Base-by-base conservation (phyloP, 176 grass and related monocot species). In the Tuctoria greenei region DNA sequence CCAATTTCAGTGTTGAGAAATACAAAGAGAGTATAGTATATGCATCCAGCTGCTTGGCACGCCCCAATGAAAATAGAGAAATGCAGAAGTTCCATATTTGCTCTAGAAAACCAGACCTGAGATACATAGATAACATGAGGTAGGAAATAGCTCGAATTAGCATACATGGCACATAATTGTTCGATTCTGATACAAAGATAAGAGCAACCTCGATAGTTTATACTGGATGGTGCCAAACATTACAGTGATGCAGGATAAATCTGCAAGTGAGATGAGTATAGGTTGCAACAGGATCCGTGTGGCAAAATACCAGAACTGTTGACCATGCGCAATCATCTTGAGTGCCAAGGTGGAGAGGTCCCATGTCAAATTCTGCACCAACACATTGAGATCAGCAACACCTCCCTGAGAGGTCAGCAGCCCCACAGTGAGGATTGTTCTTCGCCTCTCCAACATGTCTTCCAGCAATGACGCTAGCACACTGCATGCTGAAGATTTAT, bases 361-460 rank as follows among this genome's bases (percentile, higher is more conserved):
- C 90, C 88, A 91, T 13, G 88, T 84, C 81, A 97, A 73, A 75
- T 84, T 91, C 25, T 88, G 78, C 25, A 89, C 66, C 56, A 97
- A 40, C 4, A 18, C 46, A 45, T 86, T 62, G 17, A 93, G 82
- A 38, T 67, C 47, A 86, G 76, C 20, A 4, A 57, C 61, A 24
- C 40, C 61, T 5, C 17, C 46, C 6, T 51, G 57, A 46, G 43
- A 36, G 11, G 61, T 67, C 12, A 21, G 27, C 25, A 12, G 49
- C 31, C 57, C 83, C 47, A 56, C 49, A 31, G 61, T 62, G 51
- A 34, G 34, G 56, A 74, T 39, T 23, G 66, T 59, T 56, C 70
- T 83, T 71, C 69, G 80, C 49, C 74, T 89, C 78, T 74, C 51
- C 75, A 91, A 74, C 54, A 64, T 61, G 31, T 52, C 70, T 27